Base-by-base conservation (phyloP, 148 eudicot species). In the Beta vulgaris region DNA sequence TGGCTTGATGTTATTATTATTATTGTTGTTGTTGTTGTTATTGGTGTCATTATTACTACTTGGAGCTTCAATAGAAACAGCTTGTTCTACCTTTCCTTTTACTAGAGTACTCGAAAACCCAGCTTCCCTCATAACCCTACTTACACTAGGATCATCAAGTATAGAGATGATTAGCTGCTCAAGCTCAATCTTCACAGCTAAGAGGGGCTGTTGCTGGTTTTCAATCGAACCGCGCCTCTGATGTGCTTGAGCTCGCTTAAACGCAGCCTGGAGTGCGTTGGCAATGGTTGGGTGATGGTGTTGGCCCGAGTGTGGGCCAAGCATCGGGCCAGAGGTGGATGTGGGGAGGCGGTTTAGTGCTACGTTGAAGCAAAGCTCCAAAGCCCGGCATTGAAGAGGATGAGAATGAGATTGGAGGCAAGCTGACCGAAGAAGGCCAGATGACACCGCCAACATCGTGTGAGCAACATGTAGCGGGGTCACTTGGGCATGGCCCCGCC, bases 71-170 rank as follows among this genome's bases (percentile, higher is more conserved):
- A 82, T 61, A 69, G 87, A 81, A 69, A 90, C 81, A 21, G 86
- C 86, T 73, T 89, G 87, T 48, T 94, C 98, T 0, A 91, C 91
- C 74, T 91, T 91, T 43, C 32, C 83, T 78, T 91, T 94, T 40
- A 94, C 97, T 55, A 86, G 81, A 29, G 96, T 83, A 26, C 97
- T 94, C 4, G 93, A 94, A 65, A 94, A 90, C 15, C 96, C 90
- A 10, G 97, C 98, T 77, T 94, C 98, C 16, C 86, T 82, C 97
- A 94, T 90, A 49, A 94, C 96, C 70, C 98, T 79, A 74, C 98
- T 94, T 0, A 94, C 97, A 74, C 98, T 94, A n/a, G 98, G 98
- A 43, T 94, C 98, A 79, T 94, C 98, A 2, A 94, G 74, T 15
- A 94, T 91, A 0, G 97, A 94, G 14, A 94, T 85, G 0, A 94